Base-by-base conservation (phyloP, 1,284 basidiomycete genomes). In the Rhodotorula sp. region DNA sequence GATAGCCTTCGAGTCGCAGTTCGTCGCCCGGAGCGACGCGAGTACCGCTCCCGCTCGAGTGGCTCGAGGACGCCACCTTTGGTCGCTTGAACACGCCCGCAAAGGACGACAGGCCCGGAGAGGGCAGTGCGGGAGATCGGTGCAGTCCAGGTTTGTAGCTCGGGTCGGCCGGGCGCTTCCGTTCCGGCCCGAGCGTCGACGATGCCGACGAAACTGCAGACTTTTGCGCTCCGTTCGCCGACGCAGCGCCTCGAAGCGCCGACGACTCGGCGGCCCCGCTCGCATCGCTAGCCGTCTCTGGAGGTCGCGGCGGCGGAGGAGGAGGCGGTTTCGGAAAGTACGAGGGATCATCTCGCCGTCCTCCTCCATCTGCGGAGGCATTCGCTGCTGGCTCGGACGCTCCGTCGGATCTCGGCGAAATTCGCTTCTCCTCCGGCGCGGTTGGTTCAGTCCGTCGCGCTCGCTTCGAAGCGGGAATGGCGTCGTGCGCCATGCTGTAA, bases 1-100 rank as follows among this genome's bases (percentile, higher is more conserved):
- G 54, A 21, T 71, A 71, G 2, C 70, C 70, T 2, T 71, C 70
- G 16, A 71, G 31, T 14, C 57, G 64, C 23, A 71, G n/a, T 54
- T 71, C 70, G 48, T 68, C 70, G 7, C 70, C 66, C 31, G 66
- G 66, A 7, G n/a, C 50, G 50, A 52, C 57, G 28, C 34, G 34
- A 23, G 57, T 38, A 5, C 34, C 38, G 57, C 57, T 58, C 19
- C 8, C 28, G 19, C 34, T 21, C 21, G 57, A 58, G 7, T 34
- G 19, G 34, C 57, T 58, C 5, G 50, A 52, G 0, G 50, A 52
- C 21, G 50, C 50, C 23, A 52, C 8, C n/a, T 52, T 52, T n/a
- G 50, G 50, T 6, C 50, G 50, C n/a, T 23, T 52, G 50, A 26
- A 52, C 6, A 52, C 50, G 50, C 50, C 50, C 2, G 50, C 50